phyloP scores from a whole-genome alignment of 1,284 basidiomycete species.

The Ceratobasidium papillatum region DNA sequence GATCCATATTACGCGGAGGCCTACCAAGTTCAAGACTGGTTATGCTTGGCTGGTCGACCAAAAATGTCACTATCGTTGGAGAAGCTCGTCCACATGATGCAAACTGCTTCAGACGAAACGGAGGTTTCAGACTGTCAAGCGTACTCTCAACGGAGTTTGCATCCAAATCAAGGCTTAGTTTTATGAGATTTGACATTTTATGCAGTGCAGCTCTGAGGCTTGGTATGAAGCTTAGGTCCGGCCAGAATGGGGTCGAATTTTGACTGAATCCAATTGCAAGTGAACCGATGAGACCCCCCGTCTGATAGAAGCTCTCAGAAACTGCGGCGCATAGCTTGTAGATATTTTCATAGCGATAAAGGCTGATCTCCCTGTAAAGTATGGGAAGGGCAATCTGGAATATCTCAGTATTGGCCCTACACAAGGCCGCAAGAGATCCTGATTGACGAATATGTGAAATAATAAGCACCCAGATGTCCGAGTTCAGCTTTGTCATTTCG shows the following conservation, averaged over 20 bases:
- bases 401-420: too few species aligned
- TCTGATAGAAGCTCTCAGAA: too few species aligned
- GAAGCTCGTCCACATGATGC: neutral
- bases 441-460: too few species aligned
- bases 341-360: too few species aligned
- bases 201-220: neutral
- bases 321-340: too few species aligned
- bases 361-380: too few species aligned
- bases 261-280: too few species aligned
- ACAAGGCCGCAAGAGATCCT: too few species aligned
- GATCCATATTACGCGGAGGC: too few species aligned
- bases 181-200: neutral
- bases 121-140: neutral
- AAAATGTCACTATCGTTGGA: neutral
- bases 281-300: neutral
- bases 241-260: neutral
- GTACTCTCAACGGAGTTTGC: neutral
- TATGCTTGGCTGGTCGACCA: neutral
- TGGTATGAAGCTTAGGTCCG: neutral
- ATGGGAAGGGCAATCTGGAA: too few species aligned
- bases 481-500: too few species aligned
- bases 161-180: neutral
- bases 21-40: neutral
- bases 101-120: neutral
- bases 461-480: too few species aligned